These are phyloP conservation scores for Ustilago loliicola DNA, from an alignment of 1,284 basidiomycete species.

Conservation along the genomic window DNA sequence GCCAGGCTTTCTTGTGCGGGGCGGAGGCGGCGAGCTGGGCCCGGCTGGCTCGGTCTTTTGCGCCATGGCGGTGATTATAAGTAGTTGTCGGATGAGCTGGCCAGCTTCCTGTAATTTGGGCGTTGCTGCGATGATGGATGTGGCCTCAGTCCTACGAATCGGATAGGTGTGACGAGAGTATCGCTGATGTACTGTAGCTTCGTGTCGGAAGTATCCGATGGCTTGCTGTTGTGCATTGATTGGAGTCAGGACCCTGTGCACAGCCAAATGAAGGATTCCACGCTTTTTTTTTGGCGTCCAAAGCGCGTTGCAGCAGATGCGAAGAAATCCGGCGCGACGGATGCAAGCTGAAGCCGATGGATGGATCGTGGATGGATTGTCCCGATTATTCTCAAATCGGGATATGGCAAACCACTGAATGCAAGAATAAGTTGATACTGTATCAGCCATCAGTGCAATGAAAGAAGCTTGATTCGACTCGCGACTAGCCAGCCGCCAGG, in stretches of 20 bases:
- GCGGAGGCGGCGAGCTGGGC: conserved; percentile 29
- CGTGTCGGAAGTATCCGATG: not conserved
- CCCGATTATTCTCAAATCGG: not conserved
- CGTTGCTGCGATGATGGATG: not conserved
- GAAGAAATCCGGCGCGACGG: not conserved
- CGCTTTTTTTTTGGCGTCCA: not conserved
- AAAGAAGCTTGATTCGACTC: too few species aligned
- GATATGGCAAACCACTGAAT: not conserved
- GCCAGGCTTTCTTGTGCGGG: conserved; percentile 46
- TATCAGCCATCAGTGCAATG: too few species aligned
- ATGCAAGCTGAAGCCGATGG: not conserved
- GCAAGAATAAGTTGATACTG: too few species aligned
- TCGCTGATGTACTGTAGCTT: too few species aligned
- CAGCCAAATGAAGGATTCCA: not conserved
- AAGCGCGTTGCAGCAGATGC: not conserved
- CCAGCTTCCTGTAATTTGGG: too few species aligned
- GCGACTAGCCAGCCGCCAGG: too few species aligned
- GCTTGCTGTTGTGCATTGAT: not conserved
- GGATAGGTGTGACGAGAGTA: not conserved
- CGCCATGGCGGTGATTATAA: conserved; percentile 14
- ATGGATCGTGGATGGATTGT: not conserved
- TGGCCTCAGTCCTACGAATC: too few species aligned
- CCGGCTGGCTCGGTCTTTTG: conserved; percentile 9
- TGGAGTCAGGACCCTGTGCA: not conserved
- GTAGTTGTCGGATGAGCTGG: not conserved